phyloP scores from a whole-genome alignment of 163 green algal genomes.

The Scenedesmus sp. region DNA sequence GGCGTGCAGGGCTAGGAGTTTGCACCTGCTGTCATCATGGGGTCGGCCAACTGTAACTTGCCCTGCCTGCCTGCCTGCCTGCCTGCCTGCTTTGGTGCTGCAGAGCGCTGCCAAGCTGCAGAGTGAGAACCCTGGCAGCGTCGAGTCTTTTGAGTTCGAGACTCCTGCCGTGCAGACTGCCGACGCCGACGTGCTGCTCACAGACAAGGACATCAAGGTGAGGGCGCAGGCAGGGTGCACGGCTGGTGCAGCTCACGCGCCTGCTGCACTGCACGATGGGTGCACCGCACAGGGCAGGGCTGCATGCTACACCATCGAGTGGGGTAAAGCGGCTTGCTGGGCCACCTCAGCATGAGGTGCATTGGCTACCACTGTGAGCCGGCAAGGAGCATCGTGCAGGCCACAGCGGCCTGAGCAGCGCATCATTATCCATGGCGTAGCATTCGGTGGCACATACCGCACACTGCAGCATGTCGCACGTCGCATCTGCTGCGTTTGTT shows the following conservation, averaged over 20 bases:
- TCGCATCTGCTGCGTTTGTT: too few species aligned
- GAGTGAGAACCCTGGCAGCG: constrained; percentile 25
- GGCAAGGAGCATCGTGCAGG: too few species aligned
- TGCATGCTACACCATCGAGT: too few species aligned
- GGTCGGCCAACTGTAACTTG: not conserved
- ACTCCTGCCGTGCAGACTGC: constrained; percentile 31
- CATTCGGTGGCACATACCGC: too few species aligned
- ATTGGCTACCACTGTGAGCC: too few species aligned
- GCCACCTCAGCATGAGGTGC: too few species aligned
- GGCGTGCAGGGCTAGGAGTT: not conserved
- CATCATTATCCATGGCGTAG: too few species aligned
- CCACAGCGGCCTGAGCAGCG: too few species aligned
- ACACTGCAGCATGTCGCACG: too few species aligned
- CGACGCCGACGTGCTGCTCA: constrained; percentile 3
- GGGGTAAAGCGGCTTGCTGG: too few species aligned
- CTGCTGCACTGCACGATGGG: not conserved
- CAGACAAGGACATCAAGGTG: constrained; percentile 20
- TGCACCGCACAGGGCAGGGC: too few species aligned
- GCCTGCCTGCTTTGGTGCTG: not conserved
- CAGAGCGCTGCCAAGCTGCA: constrained; percentile 39
- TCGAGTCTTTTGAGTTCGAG: constrained; percentile 37
- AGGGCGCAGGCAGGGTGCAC: not conserved
- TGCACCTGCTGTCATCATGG: not conserved
- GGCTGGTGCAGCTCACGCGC: not conserved
- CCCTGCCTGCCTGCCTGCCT: not conserved